Evolutionary conservation across 257 asterid genomes (phyloP).

Genomic region (Scutellaria baicalensis): DNA sequence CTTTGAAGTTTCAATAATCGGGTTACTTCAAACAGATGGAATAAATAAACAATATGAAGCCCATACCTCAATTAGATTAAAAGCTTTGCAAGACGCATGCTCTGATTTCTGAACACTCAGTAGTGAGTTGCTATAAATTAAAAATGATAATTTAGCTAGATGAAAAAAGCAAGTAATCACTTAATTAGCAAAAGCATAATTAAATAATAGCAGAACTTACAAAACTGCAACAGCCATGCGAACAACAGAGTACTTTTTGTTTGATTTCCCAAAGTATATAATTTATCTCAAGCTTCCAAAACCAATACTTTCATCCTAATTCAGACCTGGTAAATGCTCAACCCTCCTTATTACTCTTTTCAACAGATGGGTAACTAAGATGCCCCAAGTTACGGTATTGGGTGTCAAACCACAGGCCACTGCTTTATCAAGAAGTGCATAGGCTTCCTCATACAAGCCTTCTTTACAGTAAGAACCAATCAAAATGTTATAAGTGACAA

Average conservation of each 20-base stretch:
- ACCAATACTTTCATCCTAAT: slow-evolving; percentile 5
- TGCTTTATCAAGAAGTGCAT: slow-evolving; percentile 43
- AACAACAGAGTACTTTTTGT: neutral
- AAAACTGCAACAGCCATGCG: neutral
- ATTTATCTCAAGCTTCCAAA: neutral
- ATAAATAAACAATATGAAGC: neutral
- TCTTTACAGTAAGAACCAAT: slow-evolving; percentile 53
- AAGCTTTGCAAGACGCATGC: neutral
- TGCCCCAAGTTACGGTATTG: slow-evolving; percentile 58
- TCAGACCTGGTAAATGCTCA: neutral
- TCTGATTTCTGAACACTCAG: neutral
- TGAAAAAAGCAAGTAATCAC: neutral
- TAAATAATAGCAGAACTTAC: neutral
- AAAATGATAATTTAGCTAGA: neutral
- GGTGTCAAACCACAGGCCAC: slow-evolving; percentile 63
- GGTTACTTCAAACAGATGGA: neutral
- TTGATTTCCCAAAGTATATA: neutral
- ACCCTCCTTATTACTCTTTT: slow-evolving; percentile 21
- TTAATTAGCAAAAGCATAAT: neutral
- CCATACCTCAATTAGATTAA: neutral
- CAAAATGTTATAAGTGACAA: slow-evolving; percentile 62
- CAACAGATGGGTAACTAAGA: slow-evolving; percentile 47
- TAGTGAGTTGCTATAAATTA: neutral
- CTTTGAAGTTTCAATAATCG: neutral
- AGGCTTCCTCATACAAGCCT: slow-evolving; percentile 60